phyloP scores from a whole-genome alignment of 441 rosid species.

The Mallotus japonicus region DNA sequence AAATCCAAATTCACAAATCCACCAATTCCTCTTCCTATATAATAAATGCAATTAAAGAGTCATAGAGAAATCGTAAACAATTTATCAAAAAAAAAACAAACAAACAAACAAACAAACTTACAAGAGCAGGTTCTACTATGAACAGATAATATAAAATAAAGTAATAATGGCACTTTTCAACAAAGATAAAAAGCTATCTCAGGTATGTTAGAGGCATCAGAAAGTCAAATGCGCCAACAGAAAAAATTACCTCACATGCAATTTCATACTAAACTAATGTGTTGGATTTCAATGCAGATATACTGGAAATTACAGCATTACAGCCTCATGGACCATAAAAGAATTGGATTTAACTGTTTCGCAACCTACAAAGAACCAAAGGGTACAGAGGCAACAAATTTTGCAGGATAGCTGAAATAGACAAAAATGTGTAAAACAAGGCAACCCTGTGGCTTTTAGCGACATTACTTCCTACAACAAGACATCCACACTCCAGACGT shows the following conservation, averaged over 20 bases:
- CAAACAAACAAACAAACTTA: too few relatives aligned
- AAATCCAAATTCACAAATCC: not conserved
- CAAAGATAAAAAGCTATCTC: not conserved
- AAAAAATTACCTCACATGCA: not conserved
- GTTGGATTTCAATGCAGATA: not conserved
- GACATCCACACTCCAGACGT: not conserved
- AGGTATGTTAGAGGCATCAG: not conserved
- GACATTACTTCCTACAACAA: not conserved
- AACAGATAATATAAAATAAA: not conserved
- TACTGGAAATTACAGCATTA: not conserved
- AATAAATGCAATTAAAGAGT: not conserved
- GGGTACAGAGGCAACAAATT: not conserved
- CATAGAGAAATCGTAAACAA: not conserved
- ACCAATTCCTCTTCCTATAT: not conserved
- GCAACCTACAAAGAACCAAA: not conserved
- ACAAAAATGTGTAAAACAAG: not conserved
- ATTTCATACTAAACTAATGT: not conserved
- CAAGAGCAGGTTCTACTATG: not conserved
- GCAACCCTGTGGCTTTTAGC: not conserved
- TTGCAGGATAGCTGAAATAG: not conserved
- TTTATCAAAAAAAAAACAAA: not conserved
- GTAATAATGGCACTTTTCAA: not conserved
- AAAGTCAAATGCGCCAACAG: not conserved
- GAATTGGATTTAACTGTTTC: too few relatives aligned
- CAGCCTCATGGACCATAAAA: not conserved